Base-by-base conservation (phyloP, 2,329 filamentous ascomycete genomes). In the Diaporthe sp. region DNA sequence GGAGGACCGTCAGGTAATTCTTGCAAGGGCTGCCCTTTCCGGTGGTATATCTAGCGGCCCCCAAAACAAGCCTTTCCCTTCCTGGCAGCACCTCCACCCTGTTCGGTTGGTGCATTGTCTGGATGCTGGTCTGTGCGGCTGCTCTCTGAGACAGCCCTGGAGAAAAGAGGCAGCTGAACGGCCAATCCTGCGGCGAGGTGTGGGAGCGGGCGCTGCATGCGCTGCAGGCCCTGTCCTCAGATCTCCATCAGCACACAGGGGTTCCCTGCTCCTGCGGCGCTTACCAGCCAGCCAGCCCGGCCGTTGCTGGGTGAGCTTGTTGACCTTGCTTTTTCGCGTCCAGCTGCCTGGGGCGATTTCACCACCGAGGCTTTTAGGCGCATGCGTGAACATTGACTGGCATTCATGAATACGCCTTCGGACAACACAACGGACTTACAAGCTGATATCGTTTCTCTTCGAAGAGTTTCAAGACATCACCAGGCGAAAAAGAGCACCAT, bases 291-390 rank as follows among this genome's bases (percentile, higher is more conserved):
- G 55, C 35, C 61, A 47, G 44, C 44, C 65, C n/a, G 55, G 35
- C 39, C 61, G 74, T 75, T 75, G 74, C 72, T 70, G 66, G 71
- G 74, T 75, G 37, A 75, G 72, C 53, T 47, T 53, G 37, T 53
- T 58, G 27, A 69, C 51, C 25, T 55, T 74, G 50, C 44, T 72
- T 72, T 75, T 74, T 74, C 74, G 61, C 63, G 63, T 53, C 32
- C 44, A 68, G 47, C 47, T 47, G 32, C 63, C 63, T 30, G 32
- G 63, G 32, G 22, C 44, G 32, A 68, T 53, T 68, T 17, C 44
- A 68, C 39, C 63, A 68, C 25, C 63, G 19, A 39, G 30, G 22
- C 30, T 66, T 47, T 32, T 30, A 10, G n/a, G 25, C 22, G 42
- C 30, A 47, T 19, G 12, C 44, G 19, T 22, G 30, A 27, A n/a